phyloP scores from a whole-genome alignment of 2,329 filamentous ascomycete genomes.

The Arthroderma sp. region DNA sequence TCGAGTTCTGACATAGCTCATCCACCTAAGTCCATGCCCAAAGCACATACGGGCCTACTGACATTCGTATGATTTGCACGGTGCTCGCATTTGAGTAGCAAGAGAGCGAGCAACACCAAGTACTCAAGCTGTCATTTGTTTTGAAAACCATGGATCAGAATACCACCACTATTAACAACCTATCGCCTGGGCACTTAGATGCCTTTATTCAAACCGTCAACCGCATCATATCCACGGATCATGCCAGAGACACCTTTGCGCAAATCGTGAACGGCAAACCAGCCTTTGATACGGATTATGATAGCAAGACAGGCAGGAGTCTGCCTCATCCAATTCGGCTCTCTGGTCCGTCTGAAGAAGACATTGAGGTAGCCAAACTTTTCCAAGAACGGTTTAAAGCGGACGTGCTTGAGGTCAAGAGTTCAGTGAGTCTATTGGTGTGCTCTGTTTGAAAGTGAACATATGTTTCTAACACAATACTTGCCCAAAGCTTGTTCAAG shows the following conservation, averaged over 20 bases:
- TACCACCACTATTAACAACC: constrained; percentile 4
- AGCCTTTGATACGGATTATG: background rate
- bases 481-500: constrained; percentile 1
- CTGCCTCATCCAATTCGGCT: background rate
- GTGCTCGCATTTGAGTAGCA: too few species aligned
- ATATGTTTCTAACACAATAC: background rate
- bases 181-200: constrained; percentile 5
- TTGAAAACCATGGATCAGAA: background rate
- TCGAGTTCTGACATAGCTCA: too few species aligned
- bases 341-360: background rate
- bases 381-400: background rate
- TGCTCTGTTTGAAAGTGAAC: background rate
- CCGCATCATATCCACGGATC: constrained; percentile 6
- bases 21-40: too few species aligned
- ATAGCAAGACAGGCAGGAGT: background rate
- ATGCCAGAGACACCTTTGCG: constrained; percentile 2
- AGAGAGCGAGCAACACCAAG: too few species aligned
- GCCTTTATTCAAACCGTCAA: constrained; percentile 3
- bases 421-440: background rate
- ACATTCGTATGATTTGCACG: too few species aligned
- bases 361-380: background rate
- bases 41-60: too few species aligned
- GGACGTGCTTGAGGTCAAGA: background rate
- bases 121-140: too few species aligned
- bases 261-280: constrained; percentile 9